Evolutionary conservation across 2,329 filamentous ascomycete species (phyloP), one percentile per base, ranked within the genome.

Genomic region (Penicillium sp.): DNA sequence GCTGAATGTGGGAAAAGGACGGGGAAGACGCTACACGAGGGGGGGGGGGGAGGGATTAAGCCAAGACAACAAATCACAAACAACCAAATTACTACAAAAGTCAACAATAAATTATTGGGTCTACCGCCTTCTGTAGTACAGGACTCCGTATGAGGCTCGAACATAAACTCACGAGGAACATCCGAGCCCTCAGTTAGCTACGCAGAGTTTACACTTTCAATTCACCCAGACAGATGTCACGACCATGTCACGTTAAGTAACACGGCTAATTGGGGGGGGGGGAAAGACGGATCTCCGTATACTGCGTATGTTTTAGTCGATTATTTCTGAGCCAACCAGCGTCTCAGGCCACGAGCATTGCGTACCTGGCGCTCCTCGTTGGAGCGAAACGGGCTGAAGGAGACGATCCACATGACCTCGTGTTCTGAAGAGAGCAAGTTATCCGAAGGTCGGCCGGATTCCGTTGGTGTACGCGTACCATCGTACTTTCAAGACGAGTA

Each of bases 351-450:
- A 16, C 45, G n/a, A 35, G 28, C 3, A 40, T 26, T 37, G n/a
- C 25, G 55, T 61, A 42, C 56, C 56, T 63, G 58, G 60, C 58
- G 60, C 60, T 49, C 40, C 43, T 48, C 26, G 1, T 30, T 48
- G 30, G 45, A 30, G 45, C 45, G 30, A 48, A 48, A 48, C 16
- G 45, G 42, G 19, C 43, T 35, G 46, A 61, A 58, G 8, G 8
- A 42, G 59, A 52, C 37, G 57, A 62, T 59, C 62, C 61, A 58
- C 63, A n/a, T 63, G 60, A 61, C 61, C 59, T 65, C 63, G 63
- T 65, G 59, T 59, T 59, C 52, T 57, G 6, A 51, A 49, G 38
- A 42, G 3, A 62, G 64, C 51, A 66, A 55, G 64, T 66, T 43
- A 52, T 38, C 62, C 64, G 64, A 64, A 30, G 11, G 45, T 48